A percentile compares a stretch with the other conserved stretches of the same genome.
Conservation (phyloP, 768 basidiomycete species). For the Amanita polypyramis region DNA sequence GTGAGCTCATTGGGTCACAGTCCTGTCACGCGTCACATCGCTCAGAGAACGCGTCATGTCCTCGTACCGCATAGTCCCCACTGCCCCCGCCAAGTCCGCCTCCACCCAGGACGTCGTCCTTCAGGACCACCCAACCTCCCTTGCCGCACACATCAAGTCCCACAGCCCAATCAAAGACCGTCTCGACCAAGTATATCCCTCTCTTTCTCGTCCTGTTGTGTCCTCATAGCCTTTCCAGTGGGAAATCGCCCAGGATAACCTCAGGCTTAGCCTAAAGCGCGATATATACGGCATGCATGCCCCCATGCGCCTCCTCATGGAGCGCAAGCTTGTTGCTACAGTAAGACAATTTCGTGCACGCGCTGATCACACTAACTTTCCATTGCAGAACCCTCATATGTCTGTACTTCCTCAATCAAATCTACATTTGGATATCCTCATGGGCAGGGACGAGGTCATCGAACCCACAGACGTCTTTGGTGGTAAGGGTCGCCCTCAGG, state of each 20-base stretch:
- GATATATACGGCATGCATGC: conserved; percentile 80
- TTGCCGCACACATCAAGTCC: conserved; percentile 65
- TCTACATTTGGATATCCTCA: conserved; percentile 84
- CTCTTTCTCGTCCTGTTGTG: neutral
- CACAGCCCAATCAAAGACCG: conserved; percentile 54
- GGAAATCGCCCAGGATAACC: conserved; percentile 86
- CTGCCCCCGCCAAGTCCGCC: conserved; percentile 41
- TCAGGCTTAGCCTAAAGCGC: conserved; percentile 77
- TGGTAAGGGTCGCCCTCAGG: conserved; percentile 35
- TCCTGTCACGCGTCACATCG: conserved; percentile 8
- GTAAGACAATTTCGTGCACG: conserved; percentile 33
- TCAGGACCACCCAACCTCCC: conserved; percentile 70
- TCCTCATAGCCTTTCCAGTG: conserved; percentile 45
- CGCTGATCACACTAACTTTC: conserved; percentile 1
- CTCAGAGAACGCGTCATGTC: conserved; percentile 17
- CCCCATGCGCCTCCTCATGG: conserved; percentile 89
- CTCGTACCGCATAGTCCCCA: conserved; percentile 50
- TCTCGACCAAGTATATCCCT: conserved; percentile 57
- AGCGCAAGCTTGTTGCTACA: conserved; percentile 72
- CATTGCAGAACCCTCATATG: conserved; percentile 51
- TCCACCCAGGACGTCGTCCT: conserved; percentile 81
- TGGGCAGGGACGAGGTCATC: conserved; percentile 84
- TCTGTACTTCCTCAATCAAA: conserved; percentile 60
- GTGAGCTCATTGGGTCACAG: neutral
- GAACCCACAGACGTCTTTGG: conserved; percentile 73